phyloP scores from a whole-genome alignment of 805 yeast species.

The Lipomyces sp. region DNA sequence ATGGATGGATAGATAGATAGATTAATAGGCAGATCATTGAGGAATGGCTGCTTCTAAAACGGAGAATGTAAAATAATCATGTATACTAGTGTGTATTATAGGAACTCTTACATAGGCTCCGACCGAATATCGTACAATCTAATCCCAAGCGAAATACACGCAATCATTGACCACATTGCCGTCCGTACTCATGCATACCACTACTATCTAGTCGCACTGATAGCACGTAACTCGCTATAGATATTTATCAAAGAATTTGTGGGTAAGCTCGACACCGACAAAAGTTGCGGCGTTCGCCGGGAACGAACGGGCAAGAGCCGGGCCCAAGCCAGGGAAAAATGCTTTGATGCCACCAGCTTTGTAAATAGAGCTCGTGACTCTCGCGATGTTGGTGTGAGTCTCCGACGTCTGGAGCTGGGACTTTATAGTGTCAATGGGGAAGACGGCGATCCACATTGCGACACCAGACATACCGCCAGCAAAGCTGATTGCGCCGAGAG shows the following conservation, averaged over 20 bases:
- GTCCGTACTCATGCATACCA: background rate
- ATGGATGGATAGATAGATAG: slow-evolving; percentile 33
- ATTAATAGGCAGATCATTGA: too few relatives aligned
- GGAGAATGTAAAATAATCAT: background rate
- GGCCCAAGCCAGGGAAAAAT: slow-evolving; percentile 97
- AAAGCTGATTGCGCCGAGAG: slow-evolving; percentile 73
- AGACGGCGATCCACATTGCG: slow-evolving; percentile 94
- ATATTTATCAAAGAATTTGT: slow-evolving; percentile 43
- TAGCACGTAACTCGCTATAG: background rate
- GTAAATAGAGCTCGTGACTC: slow-evolving; percentile 73
- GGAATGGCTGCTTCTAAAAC: background rate
- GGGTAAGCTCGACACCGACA: slow-evolving; percentile 88
- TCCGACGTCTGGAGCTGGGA: slow-evolving; percentile 75
- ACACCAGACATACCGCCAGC: slow-evolving; percentile 98
- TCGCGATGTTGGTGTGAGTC: slow-evolving; percentile 57
- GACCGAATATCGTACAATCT: background rate
- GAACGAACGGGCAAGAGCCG: slow-evolving; percentile 91
- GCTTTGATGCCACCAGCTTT: slow-evolving; percentile 80
- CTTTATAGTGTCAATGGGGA: slow-evolving; percentile 95
- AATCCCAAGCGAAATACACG: background rate
- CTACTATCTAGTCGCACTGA: background rate
- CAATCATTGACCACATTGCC: background rate
- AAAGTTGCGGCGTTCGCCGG: slow-evolving; percentile 99
- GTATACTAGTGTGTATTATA: slow-evolving; percentile 1
- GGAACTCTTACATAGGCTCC: background rate